A percentile compares a stretch with the other conserved stretches of the same genome.
These are phyloP conservation scores for Fusarium equiseti DNA, from an alignment of 2,329 filamentous ascomycete genomes.

Conservation along the genomic window DNA sequence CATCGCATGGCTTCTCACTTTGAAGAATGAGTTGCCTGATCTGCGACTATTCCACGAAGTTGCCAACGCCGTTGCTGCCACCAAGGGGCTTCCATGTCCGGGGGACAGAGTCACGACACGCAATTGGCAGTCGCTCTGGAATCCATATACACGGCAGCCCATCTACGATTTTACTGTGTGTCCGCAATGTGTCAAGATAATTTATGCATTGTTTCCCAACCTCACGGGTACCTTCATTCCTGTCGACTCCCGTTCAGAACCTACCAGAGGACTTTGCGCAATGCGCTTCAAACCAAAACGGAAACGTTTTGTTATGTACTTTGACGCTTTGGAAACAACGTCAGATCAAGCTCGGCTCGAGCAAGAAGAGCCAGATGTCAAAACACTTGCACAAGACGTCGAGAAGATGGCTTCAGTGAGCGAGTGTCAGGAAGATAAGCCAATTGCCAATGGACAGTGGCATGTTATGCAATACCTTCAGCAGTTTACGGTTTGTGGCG, in stretches of 20 bases:
- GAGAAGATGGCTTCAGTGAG: slow-evolving; percentile 67
- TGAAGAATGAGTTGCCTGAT: slow-evolving; percentile 75
- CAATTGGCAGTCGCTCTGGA: slow-evolving; percentile 81
- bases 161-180: slow-evolving; percentile 82
- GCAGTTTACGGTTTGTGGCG: slow-evolving; percentile 85
- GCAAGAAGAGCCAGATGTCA: slow-evolving; percentile 65
- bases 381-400: slow-evolving; percentile 73
- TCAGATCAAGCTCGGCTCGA: slow-evolving; percentile 64
- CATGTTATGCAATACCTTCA: slow-evolving; percentile 81
- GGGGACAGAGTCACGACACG: slow-evolving; percentile 67
- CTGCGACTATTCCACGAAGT: slow-evolving; percentile 78
- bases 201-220: slow-evolving; percentile 80
- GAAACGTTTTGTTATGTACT: slow-evolving; percentile 69
- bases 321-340: slow-evolving; percentile 69
- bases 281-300: slow-evolving; percentile 70
- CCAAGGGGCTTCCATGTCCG: slow-evolving; percentile 67
- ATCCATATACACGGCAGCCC: slow-evolving; percentile 72
- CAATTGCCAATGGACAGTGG: slow-evolving; percentile 75
- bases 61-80: slow-evolving; percentile 66
- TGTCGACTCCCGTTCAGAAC: slow-evolving; percentile 60
- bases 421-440: slow-evolving; percentile 75
- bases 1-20: slow-evolving; percentile 83
- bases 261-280: slow-evolving; percentile 71
- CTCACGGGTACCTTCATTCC: slow-evolving; percentile 75
- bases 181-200: slow-evolving; percentile 75